A percentile compares a stretch with the other conserved stretches of the same genome.
Conservation (phyloP, 169 alveolate species). For the Prorocentrum cordatum region DNA sequence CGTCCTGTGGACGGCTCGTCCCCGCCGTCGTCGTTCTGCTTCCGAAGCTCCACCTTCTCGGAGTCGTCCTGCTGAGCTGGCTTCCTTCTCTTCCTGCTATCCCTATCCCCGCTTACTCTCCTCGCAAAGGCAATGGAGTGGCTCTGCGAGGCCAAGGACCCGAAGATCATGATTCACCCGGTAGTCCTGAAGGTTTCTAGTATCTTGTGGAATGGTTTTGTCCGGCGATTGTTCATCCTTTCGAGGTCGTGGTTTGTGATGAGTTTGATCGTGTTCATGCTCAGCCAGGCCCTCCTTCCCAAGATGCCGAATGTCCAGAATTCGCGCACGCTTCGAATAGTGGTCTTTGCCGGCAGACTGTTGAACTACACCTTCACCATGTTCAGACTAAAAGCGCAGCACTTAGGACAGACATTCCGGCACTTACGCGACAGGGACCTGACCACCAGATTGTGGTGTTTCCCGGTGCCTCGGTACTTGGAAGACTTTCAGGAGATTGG, state of each 20-base stretch:
- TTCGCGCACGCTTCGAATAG: constrained; percentile 5
- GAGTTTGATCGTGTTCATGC: constrained; percentile 18
- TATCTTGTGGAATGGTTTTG: constrained; percentile 43
- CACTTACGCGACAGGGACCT: too few species aligned
- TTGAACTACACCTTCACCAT: constrained; percentile 28
- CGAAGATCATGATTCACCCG: constrained; percentile 54
- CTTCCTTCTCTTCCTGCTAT: too few species aligned
- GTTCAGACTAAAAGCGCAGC: constrained; percentile 22
- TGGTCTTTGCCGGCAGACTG: constrained; percentile 24
- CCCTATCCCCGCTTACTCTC: too few species aligned
- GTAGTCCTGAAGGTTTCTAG: constrained; percentile 47
- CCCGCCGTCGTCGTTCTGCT: too few species aligned
- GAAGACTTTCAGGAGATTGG: too few species aligned
- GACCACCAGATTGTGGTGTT: too few species aligned
- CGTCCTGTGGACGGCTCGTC: too few species aligned
- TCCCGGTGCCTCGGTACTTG: too few species aligned
- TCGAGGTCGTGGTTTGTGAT: constrained; percentile 33
- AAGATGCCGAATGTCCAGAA: not conserved
- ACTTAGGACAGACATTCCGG: too few species aligned
- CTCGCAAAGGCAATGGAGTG: too few species aligned
- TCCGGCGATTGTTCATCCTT: not conserved
- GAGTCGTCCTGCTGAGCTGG: too few species aligned
- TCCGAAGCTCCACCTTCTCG: too few species aligned
- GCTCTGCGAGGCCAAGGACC: constrained; percentile 19
- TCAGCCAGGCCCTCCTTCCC: constrained; percentile 26